A percentile compares a stretch with the other conserved stretches of the same genome.
phyloP scores from a whole-genome alignment of 1,284 basidiomycete species.

The Austroboletus novae-zelandiae region DNA sequence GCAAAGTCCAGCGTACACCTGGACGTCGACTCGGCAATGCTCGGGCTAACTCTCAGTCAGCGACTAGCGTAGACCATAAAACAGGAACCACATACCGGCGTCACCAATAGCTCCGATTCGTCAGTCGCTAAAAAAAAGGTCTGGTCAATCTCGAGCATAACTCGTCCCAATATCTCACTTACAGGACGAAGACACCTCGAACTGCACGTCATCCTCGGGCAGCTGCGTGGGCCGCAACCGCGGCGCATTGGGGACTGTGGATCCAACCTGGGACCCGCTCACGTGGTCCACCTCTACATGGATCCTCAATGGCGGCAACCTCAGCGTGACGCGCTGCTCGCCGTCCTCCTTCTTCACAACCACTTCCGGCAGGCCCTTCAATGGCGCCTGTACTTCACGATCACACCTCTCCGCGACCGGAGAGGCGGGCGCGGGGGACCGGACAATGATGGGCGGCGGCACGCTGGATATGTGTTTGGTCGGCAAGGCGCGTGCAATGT shows the following conservation, averaged over 20 bases:
- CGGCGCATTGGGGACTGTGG: constrained; percentile 22
- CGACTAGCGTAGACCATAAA: neutral
- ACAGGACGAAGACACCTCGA: constrained; percentile 15
- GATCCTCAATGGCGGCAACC: constrained; percentile 19
- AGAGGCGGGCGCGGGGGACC: neutral
- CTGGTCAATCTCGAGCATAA: too few relatives aligned
- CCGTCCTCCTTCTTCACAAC: constrained; percentile 4
- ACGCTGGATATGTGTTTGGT: constrained; percentile 36
- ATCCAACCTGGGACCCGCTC: neutral
- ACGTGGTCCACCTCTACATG: neutral
- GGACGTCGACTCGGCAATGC: too few relatives aligned
- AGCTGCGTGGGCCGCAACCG: constrained; percentile 23
- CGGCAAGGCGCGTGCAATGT: constrained; percentile 40
- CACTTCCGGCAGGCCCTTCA: constrained; percentile 11
- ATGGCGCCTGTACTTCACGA: constrained; percentile 1
- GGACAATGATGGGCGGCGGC: constrained; percentile 46
- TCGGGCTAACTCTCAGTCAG: constrained; percentile 1
- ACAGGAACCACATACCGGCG: constrained; percentile 17
- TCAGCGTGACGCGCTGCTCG: constrained; percentile 7
- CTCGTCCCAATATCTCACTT: constrained; percentile 1
- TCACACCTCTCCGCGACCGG: constrained; percentile 3
- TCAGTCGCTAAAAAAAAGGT: neutral
- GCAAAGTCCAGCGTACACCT: constrained; percentile 19
- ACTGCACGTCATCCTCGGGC: constrained; percentile 22
- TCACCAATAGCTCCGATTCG: constrained; percentile 6